A percentile compares a stretch with the other conserved stretches of the same genome.
These are phyloP conservation scores for Aspergillus fischeri DNA, from an alignment of 2,329 filamentous ascomycete species.

Conservation along the genomic window DNA sequence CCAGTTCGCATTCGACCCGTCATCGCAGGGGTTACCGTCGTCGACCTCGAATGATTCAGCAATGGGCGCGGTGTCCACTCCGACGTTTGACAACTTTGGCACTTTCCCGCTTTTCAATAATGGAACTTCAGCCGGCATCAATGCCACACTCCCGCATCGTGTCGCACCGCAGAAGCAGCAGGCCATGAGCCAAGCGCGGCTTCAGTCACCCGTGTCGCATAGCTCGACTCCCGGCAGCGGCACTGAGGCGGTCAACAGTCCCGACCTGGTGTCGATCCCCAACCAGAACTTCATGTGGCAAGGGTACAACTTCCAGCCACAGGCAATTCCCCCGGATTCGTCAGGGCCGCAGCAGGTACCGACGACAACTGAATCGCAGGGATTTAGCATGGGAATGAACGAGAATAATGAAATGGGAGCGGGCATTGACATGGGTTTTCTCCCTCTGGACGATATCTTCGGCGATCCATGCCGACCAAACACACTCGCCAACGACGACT, in stretches of 20 bases:
- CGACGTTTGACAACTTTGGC: slow-evolving; percentile 25
- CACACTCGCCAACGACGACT: slow-evolving; percentile 31
- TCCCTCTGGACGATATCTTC: slow-evolving; percentile 40
- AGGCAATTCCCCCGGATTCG: slow-evolving; percentile 12
- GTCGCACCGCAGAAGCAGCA: slow-evolving; percentile 15
- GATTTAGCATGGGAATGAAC: slow-evolving; percentile 24
- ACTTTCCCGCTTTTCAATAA: slow-evolving; percentile 25
- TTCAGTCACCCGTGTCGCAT: slow-evolving; percentile 33
- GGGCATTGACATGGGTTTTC: slow-evolving; percentile 29
- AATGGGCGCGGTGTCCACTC: slow-evolving; percentile 15
- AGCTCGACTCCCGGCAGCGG: slow-evolving; percentile 24
- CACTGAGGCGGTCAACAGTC: slow-evolving; percentile 32
- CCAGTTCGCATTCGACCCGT: slow-evolving; percentile 23
- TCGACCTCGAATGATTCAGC: slow-evolving; percentile 13
- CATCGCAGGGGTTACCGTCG: slow-evolving; percentile 13
- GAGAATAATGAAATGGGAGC: slow-evolving; percentile 26
- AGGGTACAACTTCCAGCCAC: slow-evolving; percentile 33
- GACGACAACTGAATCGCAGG: slow-evolving; percentile 15
- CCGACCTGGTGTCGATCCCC: slow-evolving; percentile 40
- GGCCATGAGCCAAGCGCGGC: slow-evolving; percentile 21
- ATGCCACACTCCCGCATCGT: slow-evolving; percentile 26
- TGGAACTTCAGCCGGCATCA: slow-evolving; percentile 17
- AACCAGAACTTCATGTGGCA: slow-evolving; percentile 42
- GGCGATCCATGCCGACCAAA: slow-evolving; percentile 24
- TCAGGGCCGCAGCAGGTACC: slow-evolving; percentile 20